Evolutionary conservation across 2,329 filamentous ascomycete genomes (phyloP).

Genomic region (Huntiella moniliformis): DNA sequence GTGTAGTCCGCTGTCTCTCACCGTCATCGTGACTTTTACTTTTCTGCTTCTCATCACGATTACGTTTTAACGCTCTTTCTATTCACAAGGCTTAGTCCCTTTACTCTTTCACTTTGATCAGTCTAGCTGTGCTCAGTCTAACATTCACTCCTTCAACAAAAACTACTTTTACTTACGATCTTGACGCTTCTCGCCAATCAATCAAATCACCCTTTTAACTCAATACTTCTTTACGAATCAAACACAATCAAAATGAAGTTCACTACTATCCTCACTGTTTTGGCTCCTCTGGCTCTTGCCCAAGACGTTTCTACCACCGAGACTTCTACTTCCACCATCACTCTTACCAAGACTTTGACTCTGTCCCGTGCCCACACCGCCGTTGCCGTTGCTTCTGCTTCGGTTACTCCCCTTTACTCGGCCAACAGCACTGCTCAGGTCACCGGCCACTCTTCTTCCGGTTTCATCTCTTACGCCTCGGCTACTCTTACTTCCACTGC

Average conservation of each 20-base stretch:
- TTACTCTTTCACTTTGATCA: background rate
- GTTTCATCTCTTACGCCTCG: conserved; percentile 17
- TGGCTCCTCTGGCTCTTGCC: conserved; percentile 36
- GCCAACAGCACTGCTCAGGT: conserved; percentile 19
- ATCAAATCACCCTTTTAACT: background rate
- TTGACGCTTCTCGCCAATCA: background rate
- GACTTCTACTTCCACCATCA: conserved; percentile 31
- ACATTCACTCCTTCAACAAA: background rate
- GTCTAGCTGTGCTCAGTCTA: background rate
- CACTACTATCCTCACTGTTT: conserved; percentile 26
- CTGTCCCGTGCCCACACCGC: conserved; percentile 26
- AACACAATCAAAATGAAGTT: conserved; percentile 20
- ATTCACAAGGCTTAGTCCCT: background rate
- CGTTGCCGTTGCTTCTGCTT: conserved; percentile 19
- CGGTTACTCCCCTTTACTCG: conserved; percentile 14
- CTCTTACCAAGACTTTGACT: conserved; percentile 32
- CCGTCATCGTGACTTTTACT: background rate
- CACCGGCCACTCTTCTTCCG: conserved; percentile 9
- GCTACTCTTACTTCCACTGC: conserved; percentile 14
- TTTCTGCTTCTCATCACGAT: background rate
- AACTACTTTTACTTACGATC: background rate
- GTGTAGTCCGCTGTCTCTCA: background rate
- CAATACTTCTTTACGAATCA: background rate
- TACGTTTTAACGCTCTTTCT: background rate
- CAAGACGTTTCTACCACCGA: conserved; percentile 21